phyloP scores from a whole-genome alignment of 768 basidiomycete species.

The Tulasnella calospora region DNA sequence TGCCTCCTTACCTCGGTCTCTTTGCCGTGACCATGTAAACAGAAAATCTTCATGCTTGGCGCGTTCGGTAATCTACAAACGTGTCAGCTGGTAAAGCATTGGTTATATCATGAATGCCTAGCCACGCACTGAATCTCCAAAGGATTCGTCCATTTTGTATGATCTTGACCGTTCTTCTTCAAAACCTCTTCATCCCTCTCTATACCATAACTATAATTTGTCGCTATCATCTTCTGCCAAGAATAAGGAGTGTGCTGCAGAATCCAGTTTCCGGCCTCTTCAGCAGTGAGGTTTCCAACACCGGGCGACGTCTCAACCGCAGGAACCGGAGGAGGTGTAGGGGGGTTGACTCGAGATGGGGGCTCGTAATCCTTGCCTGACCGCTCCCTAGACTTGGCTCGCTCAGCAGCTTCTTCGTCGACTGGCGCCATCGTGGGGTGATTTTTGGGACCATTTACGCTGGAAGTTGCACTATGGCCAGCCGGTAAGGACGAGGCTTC shows the following conservation, averaged over 20 bases:
- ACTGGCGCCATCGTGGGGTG: not conserved
- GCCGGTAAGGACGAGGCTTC: conserved; percentile 27
- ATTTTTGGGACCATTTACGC: not conserved
- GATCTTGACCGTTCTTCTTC: conserved; percentile 41
- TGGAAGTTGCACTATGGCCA: not conserved
- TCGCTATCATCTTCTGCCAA: conserved; percentile 80
- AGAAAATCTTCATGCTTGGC: conserved; percentile 87
- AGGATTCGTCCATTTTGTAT: conserved; percentile 88
- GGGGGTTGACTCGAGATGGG: not conserved
- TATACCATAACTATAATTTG: conserved; percentile 85
- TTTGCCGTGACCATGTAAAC: conserved; percentile 92
- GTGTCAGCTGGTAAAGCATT: not conserved
- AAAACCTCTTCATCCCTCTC: conserved; percentile 61
- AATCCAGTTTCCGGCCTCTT: conserved; percentile 72
- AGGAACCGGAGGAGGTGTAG: conserved; percentile 6
- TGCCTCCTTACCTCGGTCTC: conserved; percentile 70
- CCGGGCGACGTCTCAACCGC: conserved; percentile 31
- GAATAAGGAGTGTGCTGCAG: conserved; percentile 70
- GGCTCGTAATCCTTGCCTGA: not conserved
- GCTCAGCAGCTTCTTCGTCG: conserved; percentile 5
- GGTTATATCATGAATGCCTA: not conserved
- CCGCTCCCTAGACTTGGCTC: not conserved
- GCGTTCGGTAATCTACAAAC: conserved; percentile 69
- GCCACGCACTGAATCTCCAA: conserved; percentile 61
- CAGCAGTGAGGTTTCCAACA: conserved; percentile 66